Evolutionary conservation across 2,329 filamentous ascomycete genomes (phyloP).

Genomic region (Macrophomina tecta): DNA sequence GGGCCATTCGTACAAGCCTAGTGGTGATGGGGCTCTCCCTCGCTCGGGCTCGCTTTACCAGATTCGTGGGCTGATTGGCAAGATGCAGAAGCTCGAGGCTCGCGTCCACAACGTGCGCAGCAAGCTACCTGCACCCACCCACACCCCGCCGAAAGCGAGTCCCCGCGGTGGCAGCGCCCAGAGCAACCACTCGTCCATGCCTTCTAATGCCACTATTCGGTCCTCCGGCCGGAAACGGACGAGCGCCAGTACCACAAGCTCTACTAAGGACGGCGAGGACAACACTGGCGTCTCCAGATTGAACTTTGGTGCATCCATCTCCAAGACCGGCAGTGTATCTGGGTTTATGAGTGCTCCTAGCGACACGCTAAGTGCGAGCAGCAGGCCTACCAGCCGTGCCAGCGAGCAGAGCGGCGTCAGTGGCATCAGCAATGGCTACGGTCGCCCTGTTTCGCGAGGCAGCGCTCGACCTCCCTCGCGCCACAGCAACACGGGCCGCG

Average conservation of each 20-base stretch:
- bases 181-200: slow-evolving; percentile 55
- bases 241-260: slow-evolving; percentile 57
- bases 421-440: slow-evolving; percentile 35
- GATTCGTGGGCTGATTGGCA: slow-evolving; percentile 89
- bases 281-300: slow-evolving; percentile 35
- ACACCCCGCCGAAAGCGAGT: slow-evolving; percentile 80
- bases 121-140: slow-evolving; percentile 82
- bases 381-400: slow-evolving; percentile 76
- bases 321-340: slow-evolving; percentile 5
- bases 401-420: slow-evolving; percentile 59
- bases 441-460: slow-evolving; percentile 20
- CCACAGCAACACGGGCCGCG: slow-evolving; percentile 4
- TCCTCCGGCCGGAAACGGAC: slow-evolving; percentile 64
- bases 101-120: slow-evolving; percentile 90
- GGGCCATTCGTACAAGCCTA: slow-evolving; percentile 32
- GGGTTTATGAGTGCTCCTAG: slow-evolving; percentile 42
- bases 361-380: slow-evolving; percentile 41
- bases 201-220: slow-evolving; percentile 65
- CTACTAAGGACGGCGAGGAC: slow-evolving; percentile 35
- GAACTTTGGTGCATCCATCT: slow-evolving; percentile 28
- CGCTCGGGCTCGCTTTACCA: slow-evolving; percentile 81
- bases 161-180: slow-evolving; percentile 65
- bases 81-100: slow-evolving; percentile 96
- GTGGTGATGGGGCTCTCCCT: slow-evolving; percentile 61
- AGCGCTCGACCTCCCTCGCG: slow-evolving; percentile 19